Evolutionary conservation across 441 rosid species (phyloP).

Genomic region (Biscutella auriculata): DNA sequence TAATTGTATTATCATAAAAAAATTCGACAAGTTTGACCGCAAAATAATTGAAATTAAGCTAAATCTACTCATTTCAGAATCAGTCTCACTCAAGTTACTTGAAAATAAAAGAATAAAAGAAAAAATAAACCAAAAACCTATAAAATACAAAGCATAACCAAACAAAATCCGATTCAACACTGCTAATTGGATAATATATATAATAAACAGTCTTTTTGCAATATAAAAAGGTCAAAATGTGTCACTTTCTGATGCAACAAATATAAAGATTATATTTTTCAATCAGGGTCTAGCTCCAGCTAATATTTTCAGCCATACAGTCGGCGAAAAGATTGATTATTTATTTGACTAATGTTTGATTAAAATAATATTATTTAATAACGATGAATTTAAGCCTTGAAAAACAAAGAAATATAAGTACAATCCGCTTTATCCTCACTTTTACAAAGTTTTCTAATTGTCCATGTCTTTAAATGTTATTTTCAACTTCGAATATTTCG

Average conservation of each 20-base stretch:
- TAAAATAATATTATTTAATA: background rate
- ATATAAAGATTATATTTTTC: background rate
- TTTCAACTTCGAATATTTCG: background rate
- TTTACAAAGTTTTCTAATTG: background rate
- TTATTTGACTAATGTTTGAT: constrained; percentile 9
- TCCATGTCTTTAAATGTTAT: background rate
- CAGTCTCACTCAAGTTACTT: no score
- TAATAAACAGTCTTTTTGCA: background rate
- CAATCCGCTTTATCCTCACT: constrained; percentile 2
- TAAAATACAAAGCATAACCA: background rate
- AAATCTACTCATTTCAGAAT: no score
- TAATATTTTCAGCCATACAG: constrained; percentile 26
- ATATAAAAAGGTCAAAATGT: constrained; percentile 2
- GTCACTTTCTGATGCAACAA: constrained; percentile 12
- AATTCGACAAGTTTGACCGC: no score
- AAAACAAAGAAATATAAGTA: background rate
- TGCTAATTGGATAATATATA: constrained; percentile 1
- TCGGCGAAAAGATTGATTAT: constrained; percentile 16
- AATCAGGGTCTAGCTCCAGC: constrained; percentile 21
- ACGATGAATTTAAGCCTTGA: background rate
- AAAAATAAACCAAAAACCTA: background rate
- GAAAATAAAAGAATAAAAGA: no score
- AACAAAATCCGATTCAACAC: constrained; percentile 1
- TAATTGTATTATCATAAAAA: no score
- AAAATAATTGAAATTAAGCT: no score